Conservation (phyloP, 2,329 filamentous ascomycete genomes). For the Phaeosphaeriaceae sp. region DNA sequence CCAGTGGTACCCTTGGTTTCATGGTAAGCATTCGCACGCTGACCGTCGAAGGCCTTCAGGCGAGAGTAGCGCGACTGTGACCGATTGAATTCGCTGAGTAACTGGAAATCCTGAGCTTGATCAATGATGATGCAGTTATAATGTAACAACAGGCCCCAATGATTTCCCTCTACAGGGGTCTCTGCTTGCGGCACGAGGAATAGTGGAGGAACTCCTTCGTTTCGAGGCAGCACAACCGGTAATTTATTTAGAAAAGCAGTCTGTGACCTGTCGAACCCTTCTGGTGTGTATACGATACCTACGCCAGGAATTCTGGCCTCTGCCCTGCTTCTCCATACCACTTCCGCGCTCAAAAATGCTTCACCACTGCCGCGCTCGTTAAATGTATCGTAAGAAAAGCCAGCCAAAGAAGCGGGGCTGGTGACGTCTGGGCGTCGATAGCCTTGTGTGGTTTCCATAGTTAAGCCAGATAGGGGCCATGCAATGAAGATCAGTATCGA, state of each 20-base stretch:
- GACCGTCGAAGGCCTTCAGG: too few species aligned
- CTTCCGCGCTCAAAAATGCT: not conserved
- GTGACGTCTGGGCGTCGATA: not conserved
- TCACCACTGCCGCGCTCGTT: conserved; percentile 3
- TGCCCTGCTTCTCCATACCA: not conserved
- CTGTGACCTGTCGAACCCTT: conserved; percentile 6
- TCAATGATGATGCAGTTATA: conserved; percentile 15
- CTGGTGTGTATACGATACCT: conserved; percentile 4
- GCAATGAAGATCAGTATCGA: conserved; percentile 8
- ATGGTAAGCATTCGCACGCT: too few species aligned
- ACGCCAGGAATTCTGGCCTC: not conserved
- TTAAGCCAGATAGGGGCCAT: conserved; percentile 7
- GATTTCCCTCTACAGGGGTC: conserved; percentile 7
- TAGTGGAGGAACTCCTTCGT: not conserved
- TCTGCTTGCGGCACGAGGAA: conserved; percentile 7
- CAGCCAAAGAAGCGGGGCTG: not conserved
- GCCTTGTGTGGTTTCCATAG: conserved; percentile 7
- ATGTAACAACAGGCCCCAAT: conserved; percentile 10
- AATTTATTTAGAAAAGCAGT: not conserved
- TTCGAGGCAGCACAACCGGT: not conserved
- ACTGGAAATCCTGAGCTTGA: too few species aligned
- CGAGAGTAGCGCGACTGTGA: too few species aligned
- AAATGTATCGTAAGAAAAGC: conserved; percentile 8
- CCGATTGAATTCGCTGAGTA: too few species aligned
- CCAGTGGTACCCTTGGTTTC: too few species aligned